A percentile compares a stretch with the other conserved stretches of the same genome.
These are phyloP conservation scores for Basipetospora sp. DNA, from an alignment of 2,329 filamentous ascomycete genomes.

Conservation along the genomic window DNA sequence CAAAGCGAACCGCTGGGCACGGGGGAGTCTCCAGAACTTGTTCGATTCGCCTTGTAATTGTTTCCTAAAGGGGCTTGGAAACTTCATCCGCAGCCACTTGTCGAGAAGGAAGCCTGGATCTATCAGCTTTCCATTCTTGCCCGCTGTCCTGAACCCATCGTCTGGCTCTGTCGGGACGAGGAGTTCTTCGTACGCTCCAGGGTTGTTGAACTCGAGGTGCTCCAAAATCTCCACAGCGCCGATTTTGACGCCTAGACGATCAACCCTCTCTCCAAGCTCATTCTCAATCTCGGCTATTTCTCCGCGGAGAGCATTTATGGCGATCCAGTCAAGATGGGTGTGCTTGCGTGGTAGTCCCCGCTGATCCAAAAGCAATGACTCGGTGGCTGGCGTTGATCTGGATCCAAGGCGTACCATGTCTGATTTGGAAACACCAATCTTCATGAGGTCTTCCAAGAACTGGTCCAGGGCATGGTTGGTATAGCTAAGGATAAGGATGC, in stretches of 20 bases:
- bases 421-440: constrained; percentile 38
- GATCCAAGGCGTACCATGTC: constrained; percentile 49
- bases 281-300: constrained; percentile 26
- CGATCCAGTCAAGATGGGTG: constrained; percentile 11
- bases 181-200: not conserved
- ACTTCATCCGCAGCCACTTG: constrained; percentile 34
- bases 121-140: not conserved
- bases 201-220: constrained; percentile 7
- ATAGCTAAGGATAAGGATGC: constrained; percentile 50
- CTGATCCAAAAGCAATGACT: constrained; percentile 29
- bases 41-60: constrained; percentile 14
- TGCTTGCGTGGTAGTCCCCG: constrained; percentile 15
- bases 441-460: constrained; percentile 48
- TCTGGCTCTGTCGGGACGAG: not conserved
- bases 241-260: not conserved
- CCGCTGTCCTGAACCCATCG: constrained; percentile 1
- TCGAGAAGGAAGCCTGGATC: constrained; percentile 33
- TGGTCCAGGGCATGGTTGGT: constrained; percentile 56
- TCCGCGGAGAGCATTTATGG: constrained; percentile 17
- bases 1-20: constrained; percentile 20
- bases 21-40: constrained; percentile 37
- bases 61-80: constrained; percentile 28
- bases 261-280: constrained; percentile 15
- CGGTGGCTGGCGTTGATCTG: constrained; percentile 37
- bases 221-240: constrained; percentile 1